These are phyloP conservation scores for Pulveroboletus sp. DNA, from an alignment of 768 basidiomycete genomes.

Conservation along the genomic window DNA sequence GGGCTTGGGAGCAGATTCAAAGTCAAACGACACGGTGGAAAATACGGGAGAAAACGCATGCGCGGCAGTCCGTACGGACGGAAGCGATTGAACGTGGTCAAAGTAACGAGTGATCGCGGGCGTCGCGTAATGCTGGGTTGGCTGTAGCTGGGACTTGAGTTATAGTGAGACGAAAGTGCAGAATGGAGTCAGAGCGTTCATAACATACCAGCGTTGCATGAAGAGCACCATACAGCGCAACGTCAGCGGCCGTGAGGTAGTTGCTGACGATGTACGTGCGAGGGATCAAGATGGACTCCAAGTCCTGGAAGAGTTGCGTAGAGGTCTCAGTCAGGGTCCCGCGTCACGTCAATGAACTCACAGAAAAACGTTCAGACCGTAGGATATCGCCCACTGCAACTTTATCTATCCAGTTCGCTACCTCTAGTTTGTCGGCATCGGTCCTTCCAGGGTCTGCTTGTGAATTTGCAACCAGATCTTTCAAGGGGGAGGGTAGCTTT, in stretches of 20 bases:
- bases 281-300: conserved; percentile 67
- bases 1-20: conserved; percentile 67
- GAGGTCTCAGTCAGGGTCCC: neutral
- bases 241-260: conserved; percentile 84
- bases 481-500: conserved; percentile 45
- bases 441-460: conserved; percentile 45
- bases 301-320: conserved; percentile 43
- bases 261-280: conserved; percentile 85
- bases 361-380: conserved; percentile 48
- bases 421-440: conserved; percentile 60
- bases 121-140: conserved; percentile 70
- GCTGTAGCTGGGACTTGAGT: conserved; percentile 61
- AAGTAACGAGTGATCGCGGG: conserved; percentile 92
- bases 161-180: conserved; percentile 6
- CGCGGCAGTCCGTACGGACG: conserved; percentile 57
- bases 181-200: neutral
- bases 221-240: conserved; percentile 85
- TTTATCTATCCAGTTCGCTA: conserved; percentile 68
- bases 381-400: conserved; percentile 47
- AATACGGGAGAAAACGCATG: conserved; percentile 50
- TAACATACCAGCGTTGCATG: conserved; percentile 72
- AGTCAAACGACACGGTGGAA: conserved; percentile 59
- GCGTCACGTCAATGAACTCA: conserved; percentile 23
- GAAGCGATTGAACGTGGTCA: conserved; percentile 81
- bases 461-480: conserved; percentile 50